Evolutionary conservation across 331 rosid genomes (phyloP).

Genomic region (Malus hybrid): DNA sequence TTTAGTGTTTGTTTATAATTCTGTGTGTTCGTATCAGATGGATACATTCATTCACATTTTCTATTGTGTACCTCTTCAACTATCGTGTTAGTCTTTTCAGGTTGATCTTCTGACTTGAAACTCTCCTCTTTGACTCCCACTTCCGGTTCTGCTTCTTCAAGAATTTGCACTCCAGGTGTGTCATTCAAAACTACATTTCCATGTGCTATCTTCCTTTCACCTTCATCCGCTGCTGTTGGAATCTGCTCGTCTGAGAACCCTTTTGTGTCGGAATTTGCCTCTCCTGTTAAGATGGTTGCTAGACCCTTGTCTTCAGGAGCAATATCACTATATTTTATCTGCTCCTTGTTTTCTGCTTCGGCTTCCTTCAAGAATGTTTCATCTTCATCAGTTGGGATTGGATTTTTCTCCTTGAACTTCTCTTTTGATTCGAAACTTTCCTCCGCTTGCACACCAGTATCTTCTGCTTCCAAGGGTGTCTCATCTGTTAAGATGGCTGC

Average conservation of each 20-base stretch:
- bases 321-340: background rate
- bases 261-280: background rate
- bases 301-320: background rate
- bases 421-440: background rate
- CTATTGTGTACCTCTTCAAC: background rate
- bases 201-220: background rate
- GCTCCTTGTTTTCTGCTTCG: slow-evolving; percentile 4
- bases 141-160: slow-evolving; percentile 1
- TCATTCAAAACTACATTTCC: background rate
- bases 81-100: background rate
- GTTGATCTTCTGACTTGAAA: background rate
- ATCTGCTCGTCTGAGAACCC: background rate
- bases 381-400: background rate
- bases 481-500: background rate
- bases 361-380: slow-evolving; percentile 6
- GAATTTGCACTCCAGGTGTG: slow-evolving; percentile 13
- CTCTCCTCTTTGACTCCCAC: slow-evolving; percentile 6
- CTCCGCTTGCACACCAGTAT: background rate
- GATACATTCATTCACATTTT: background rate
- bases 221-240: background rate
- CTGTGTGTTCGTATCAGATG: background rate
- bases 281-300: slow-evolving; percentile 2
- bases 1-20: background rate
- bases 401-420: background rate
- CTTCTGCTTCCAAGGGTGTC: background rate